Base-by-base conservation (phyloP, 2,329 filamentous ascomycete genomes). In the Botryotinia calthae region DNA sequence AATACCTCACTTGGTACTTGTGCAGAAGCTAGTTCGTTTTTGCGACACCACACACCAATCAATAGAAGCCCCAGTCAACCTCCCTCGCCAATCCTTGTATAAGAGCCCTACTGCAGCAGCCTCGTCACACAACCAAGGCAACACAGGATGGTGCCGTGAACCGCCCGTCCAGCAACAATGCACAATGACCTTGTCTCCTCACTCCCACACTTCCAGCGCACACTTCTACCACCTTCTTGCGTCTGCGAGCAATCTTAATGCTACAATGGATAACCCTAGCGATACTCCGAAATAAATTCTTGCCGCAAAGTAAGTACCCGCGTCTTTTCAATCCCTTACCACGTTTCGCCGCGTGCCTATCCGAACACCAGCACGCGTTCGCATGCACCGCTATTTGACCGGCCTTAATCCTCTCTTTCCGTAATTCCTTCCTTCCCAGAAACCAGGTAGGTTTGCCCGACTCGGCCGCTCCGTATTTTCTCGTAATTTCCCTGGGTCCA, bases 331-430 rank as follows among this genome's bases (percentile, higher is more conserved):
- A 78, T 65, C 74, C 72, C 71, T 74, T 75, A 75, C 75, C 78
- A 79, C 79, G 79, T 79, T 80, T 79, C 78, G 77, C 75, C 76
- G 76, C 77, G 79, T 80, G 78, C 77, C 78, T 75, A 76, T 76
- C 76, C 74, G 76, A 72, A 73, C 77, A 78, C 75, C 78, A 75
- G 76, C 77, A 79, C 78, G 78, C 75, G 76, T 79, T 79, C 78
- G 78, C 77, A 79, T 77, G 76, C 75, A 77, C 75, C 62, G 64
- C 71, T 69, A 62, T 72, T 69, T 69, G 54, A 58, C 64, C 64
- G 54, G 71, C 31, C 56, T 56, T n/a, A 62, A 42, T 56, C 61
- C 64, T 46, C 64, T 72, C 34, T 67, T 56, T 68, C 54, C 70
- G 63, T 61, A 48, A 56, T 31, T 65, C 37, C 58, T 31, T 65